A percentile compares a stretch with the other conserved stretches of the same genome.
phyloP scores from a whole-genome alignment of 352 stramenopile genomes.

The Globisporangium mamillatum region DNA sequence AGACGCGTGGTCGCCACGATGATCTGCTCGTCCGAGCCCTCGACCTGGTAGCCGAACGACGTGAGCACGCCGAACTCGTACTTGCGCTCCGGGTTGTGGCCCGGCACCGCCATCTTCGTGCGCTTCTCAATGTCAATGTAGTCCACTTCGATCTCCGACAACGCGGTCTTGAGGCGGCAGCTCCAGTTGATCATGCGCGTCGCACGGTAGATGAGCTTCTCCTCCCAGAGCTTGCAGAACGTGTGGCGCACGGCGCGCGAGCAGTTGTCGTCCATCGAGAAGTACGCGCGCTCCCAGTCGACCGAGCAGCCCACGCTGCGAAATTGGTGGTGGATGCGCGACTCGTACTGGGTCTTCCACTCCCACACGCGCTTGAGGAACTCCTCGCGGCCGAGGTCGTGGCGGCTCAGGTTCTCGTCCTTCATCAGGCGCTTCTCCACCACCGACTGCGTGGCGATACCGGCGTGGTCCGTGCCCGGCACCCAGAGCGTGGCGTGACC shows the following conservation, averaged over 20 bases:
- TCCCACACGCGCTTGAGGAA: conserved; percentile 96
- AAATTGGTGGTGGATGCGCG: conserved; percentile 85
- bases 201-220: conserved; percentile 97
- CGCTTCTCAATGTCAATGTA: conserved; percentile 97
- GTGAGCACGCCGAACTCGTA: conserved; percentile 99
- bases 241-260: conserved; percentile 96
- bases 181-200: conserved; percentile 99
- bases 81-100: conserved; percentile 93
- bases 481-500: conserved; percentile 97
- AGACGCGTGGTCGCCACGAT: conserved; percentile 94
- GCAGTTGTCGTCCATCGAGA: conserved; percentile 99
- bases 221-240: conserved; percentile 92
- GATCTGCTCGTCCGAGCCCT: conserved; percentile 81
- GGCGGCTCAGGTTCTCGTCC: conserved; percentile 75
- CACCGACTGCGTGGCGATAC: conserved; percentile 97
- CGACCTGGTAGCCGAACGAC: conserved; percentile 96
- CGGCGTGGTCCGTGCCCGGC: conserved; percentile 97
- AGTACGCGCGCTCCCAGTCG: conserved; percentile 97
- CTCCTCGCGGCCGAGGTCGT: conserved; percentile 88
- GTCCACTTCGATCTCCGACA: conserved; percentile 98
- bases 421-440: conserved; percentile 89
- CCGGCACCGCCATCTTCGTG: conserved; percentile 95
- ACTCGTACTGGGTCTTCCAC: conserved; percentile 95
- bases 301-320: conserved; percentile 93
- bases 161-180: conserved; percentile 96